Evolutionary conservation across 2,329 filamentous ascomycete species (phyloP).

Genomic region (Ophiocordyceps australis): DNA sequence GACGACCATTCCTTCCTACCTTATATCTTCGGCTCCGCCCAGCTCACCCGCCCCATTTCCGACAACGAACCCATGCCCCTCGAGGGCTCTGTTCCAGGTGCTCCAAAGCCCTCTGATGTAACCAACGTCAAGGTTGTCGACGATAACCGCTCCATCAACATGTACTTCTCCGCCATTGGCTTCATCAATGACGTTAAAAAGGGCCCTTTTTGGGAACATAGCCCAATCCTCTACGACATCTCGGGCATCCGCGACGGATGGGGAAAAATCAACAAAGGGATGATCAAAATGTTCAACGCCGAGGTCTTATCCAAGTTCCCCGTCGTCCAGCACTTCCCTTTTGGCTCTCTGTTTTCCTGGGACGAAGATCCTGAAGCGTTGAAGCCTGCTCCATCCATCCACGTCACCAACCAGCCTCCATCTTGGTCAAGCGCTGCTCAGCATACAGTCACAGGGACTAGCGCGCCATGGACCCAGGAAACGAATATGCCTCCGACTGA

Average conservation of each 20-base stretch:
- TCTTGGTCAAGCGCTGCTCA: slow-evolving; percentile 6
- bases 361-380: slow-evolving; percentile 45
- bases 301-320: slow-evolving; percentile 95
- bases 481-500: slow-evolving; percentile 16
- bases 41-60: slow-evolving; percentile 60
- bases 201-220: slow-evolving; percentile 95
- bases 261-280: slow-evolving; percentile 98
- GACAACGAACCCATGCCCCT: slow-evolving; percentile 44
- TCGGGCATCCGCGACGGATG: slow-evolving; percentile 84
- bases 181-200: slow-evolving; percentile 97
- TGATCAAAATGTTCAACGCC: slow-evolving; percentile 99
- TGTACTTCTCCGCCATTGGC: slow-evolving; percentile 91
- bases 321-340: slow-evolving; percentile 90
- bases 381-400: slow-evolving; percentile 28
- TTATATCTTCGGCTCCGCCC: slow-evolving; percentile 90
- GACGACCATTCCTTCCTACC: slow-evolving; percentile 91
- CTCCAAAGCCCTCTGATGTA: slow-evolving; percentile 56
- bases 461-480: slow-evolving; percentile 25
- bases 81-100: slow-evolving; percentile 57
- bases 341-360: slow-evolving; percentile 68
- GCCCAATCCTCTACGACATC: slow-evolving; percentile 84
- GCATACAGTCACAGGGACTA: too few relatives aligned
- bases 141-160: slow-evolving; percentile 45
- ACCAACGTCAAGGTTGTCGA: slow-evolving; percentile 46
- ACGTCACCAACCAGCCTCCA: slow-evolving; percentile 38